These are phyloP conservation scores for Cordyceps cateniannulata DNA, from an alignment of 2,329 filamentous ascomycete genomes.

Conservation along the genomic window DNA sequence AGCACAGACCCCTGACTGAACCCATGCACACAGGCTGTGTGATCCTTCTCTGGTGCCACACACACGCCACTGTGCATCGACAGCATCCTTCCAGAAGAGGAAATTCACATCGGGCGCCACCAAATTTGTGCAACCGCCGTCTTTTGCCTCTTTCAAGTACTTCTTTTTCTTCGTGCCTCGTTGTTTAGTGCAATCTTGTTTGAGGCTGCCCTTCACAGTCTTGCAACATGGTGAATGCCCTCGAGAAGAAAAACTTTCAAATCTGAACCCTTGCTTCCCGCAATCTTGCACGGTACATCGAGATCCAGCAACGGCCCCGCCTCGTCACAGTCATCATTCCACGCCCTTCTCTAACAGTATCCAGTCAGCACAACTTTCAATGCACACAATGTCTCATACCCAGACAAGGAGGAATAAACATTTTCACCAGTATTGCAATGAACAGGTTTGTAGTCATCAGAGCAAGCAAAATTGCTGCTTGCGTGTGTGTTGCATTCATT, in stretches of 20 bases:
- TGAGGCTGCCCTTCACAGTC: not conserved
- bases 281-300: not conserved
- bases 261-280: not conserved
- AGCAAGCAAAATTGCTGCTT: not conserved
- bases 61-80: not conserved
- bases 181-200: not conserved
- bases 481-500: conserved; percentile 4
- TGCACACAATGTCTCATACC: not conserved
- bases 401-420: not conserved
- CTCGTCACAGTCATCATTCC: conserved; percentile 5
- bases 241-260: not conserved
- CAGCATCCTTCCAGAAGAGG: conserved; percentile 2
- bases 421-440: not conserved
- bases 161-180: no score
- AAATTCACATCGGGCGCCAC: conserved; percentile 3
- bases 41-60: not conserved
- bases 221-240: not conserved
- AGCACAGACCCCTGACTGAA: not conserved
- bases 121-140: not conserved
- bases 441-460: not conserved
- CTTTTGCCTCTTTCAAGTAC: not conserved
- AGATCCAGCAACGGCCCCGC: not conserved
- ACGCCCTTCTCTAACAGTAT: not conserved
- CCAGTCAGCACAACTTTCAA: not conserved
- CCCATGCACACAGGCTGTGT: not conserved